Percentiles rank a stretch among this genome's conserved stretches.
phyloP scores from a whole-genome alignment of 495 filamentous ascomycete genomes.

The Aspergillus heteromorphus region DNA sequence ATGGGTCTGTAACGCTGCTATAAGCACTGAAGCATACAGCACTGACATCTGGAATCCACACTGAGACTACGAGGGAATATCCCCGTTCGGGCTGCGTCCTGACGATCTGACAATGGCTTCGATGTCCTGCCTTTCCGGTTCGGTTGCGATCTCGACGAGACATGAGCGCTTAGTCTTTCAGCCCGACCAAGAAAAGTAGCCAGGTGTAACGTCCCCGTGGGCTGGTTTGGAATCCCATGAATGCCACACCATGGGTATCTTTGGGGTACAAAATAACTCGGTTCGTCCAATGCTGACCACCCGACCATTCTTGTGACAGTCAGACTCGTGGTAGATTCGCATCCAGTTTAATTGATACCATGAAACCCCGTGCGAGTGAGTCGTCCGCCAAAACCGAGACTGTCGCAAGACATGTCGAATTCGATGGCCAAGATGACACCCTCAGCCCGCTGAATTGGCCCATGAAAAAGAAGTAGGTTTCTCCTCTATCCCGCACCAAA shows the following conservation, averaged over 20 bases:
- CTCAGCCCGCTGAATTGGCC: conserved; percentile 14
- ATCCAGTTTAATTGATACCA: not conserved
- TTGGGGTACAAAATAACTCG: not conserved
- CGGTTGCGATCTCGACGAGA: not conserved
- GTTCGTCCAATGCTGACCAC: not conserved
- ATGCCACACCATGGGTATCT: not conserved
- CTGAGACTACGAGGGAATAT: not conserved
- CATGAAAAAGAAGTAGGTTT: conserved; percentile 3
- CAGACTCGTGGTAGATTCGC: not conserved
- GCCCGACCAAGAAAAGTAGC: not conserved
- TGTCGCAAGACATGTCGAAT: not conserved
- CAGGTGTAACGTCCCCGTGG: not conserved
- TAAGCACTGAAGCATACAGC: not conserved
- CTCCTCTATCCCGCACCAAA: not conserved
- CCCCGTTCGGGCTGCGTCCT: not conserved
- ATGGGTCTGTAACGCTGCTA: not conserved
- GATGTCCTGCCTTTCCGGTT: not conserved
- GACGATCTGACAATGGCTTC: not conserved
- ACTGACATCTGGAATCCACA: not conserved
- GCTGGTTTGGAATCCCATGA: not conserved
- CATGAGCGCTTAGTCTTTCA: not conserved
- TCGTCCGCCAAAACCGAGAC: not conserved
- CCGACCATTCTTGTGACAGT: not conserved
- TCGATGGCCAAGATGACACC: conserved; percentile 4
- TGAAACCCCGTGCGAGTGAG: not conserved